Percentiles rank a stretch among this genome's conserved stretches.
Evolutionary conservation across 768 basidiomycete genomes (phyloP).

Genomic region (Lactarius sanguifluus): DNA sequence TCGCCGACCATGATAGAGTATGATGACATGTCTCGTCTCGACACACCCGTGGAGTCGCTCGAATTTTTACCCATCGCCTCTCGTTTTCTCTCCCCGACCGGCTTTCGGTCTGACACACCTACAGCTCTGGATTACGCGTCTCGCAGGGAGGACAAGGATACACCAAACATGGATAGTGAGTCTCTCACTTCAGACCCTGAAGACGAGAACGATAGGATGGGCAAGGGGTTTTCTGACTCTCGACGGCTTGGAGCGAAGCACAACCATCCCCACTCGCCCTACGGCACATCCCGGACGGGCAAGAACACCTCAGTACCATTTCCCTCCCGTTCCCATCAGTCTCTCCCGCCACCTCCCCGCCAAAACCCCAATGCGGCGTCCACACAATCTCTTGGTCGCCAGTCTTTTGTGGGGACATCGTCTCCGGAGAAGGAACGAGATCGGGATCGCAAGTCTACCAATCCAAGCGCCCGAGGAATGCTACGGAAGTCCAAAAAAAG

Average conservation of each 20-base stretch:
- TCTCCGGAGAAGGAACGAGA: slow-evolving; percentile 40
- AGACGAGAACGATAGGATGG: slow-evolving; percentile 59
- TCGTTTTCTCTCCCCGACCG: slow-evolving; percentile 77
- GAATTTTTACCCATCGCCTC: slow-evolving; percentile 88
- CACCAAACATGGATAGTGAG: slow-evolving; percentile 70
- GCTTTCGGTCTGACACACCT: slow-evolving; percentile 49
- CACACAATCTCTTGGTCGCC: slow-evolving; percentile 73
- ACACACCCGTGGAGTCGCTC: slow-evolving; percentile 65
- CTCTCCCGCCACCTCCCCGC: slow-evolving; percentile 66
- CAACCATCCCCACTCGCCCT: slow-evolving; percentile 76
- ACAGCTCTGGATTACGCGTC: slow-evolving; percentile 35
- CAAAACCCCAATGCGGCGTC: slow-evolving; percentile 54
- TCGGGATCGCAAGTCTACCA: slow-evolving; percentile 44
- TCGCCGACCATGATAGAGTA: slow-evolving; percentile 62
- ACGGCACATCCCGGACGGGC: slow-evolving; percentile 50
- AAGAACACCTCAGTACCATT: slow-evolving; percentile 62
- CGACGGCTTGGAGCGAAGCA: slow-evolving; percentile 47
- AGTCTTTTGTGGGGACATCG: slow-evolving; percentile 53
- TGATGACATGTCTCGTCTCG: slow-evolving; percentile 63
- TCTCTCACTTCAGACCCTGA: slow-evolving; percentile 68
- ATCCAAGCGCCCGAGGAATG: slow-evolving; percentile 42
- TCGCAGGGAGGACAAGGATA: slow-evolving; percentile 46
- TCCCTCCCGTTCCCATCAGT: slow-evolving; percentile 77
- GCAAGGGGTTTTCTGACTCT: slow-evolving; percentile 42
- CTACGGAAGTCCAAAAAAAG: slow-evolving; percentile 71